Conservation (phyloP, 768 basidiomycete species). For the Clitopilus passeckerianus region DNA sequence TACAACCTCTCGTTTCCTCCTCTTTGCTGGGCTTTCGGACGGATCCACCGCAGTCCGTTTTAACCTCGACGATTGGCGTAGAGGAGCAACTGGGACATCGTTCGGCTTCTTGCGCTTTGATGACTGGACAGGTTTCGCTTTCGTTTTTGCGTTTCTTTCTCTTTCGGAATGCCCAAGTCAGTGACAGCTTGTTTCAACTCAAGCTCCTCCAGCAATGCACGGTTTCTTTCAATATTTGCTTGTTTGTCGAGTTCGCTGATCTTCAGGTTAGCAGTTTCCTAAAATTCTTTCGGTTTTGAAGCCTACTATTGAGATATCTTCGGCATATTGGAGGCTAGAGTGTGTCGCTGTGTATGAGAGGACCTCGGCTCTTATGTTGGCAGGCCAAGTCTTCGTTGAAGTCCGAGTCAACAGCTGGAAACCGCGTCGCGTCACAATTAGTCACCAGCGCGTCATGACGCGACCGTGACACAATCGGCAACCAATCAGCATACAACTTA, state of each 20-base stretch:
- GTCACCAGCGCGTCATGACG: neutral
- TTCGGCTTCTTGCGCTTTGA: slow-evolving; percentile 51
- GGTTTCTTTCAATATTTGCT: slow-evolving; percentile 79
- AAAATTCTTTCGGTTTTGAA: neutral
- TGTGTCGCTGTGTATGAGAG: neutral
- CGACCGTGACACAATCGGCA: neutral
- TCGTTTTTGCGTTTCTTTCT: slow-evolving; percentile 30
- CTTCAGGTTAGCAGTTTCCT: neutral
- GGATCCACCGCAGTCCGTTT: slow-evolving; percentile 41
- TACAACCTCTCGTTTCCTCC: slow-evolving; percentile 59
- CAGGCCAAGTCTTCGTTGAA: neutral
- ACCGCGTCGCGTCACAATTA: neutral
- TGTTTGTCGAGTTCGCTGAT: slow-evolving; percentile 65
- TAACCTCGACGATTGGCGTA: slow-evolving; percentile 65
- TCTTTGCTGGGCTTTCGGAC: slow-evolving; percentile 62
- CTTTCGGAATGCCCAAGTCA: slow-evolving; percentile 40
- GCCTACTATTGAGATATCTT: slow-evolving; percentile 49
- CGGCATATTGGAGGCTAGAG: slow-evolving; percentile 22
- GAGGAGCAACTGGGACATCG: slow-evolving; percentile 40
- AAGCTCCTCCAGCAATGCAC: slow-evolving; percentile 66
- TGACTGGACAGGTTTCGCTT: slow-evolving; percentile 61
- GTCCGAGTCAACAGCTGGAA: neutral
- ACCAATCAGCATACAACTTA: neutral
- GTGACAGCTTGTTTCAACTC: slow-evolving; percentile 56
- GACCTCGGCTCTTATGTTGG: neutral